A percentile compares a stretch with the other conserved stretches of the same genome.
Conservation (phyloP, 768 basidiomycete genomes). For the Boletus tylopilopsis region DNA sequence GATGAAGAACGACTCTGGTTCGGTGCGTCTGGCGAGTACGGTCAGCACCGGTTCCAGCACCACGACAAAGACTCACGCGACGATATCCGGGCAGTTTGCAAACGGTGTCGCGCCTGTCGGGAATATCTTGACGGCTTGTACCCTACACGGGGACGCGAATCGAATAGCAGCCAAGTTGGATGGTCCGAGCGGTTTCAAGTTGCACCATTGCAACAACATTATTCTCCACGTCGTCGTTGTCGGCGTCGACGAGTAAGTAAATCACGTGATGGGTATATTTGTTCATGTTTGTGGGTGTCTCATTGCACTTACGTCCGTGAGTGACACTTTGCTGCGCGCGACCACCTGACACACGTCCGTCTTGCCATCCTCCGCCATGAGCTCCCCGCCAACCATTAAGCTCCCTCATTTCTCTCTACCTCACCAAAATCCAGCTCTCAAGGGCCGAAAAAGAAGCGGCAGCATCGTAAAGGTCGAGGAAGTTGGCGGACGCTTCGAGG, state of each 20-base stretch:
- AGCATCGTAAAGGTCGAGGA: conserved; percentile 86
- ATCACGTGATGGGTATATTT: conserved; percentile 22
- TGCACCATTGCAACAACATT: conserved; percentile 68
- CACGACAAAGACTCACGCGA: conserved; percentile 47
- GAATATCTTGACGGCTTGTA: conserved; percentile 67
- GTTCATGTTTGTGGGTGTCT: conserved; percentile 7
- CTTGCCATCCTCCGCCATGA: conserved; percentile 34
- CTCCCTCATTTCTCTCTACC: conserved; percentile 44
- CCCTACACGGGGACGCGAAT: conserved; percentile 63
- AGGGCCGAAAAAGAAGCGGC: conserved; percentile 55
- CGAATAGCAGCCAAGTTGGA: conserved; percentile 65
- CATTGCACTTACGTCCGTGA: not conserved
- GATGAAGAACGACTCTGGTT: conserved; percentile 70
- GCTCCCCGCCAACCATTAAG: conserved; percentile 50
- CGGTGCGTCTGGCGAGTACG: conserved; percentile 48
- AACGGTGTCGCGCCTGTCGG: conserved; percentile 66
- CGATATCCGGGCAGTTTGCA: conserved; percentile 50
- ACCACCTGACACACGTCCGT: not conserved
- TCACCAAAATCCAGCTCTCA: conserved; percentile 30
- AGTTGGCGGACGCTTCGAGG: conserved; percentile 70
- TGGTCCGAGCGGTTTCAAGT: conserved; percentile 53
- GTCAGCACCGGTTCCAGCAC: not conserved
- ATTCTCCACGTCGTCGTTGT: not conserved
- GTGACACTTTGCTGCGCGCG: not conserved
- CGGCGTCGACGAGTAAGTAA: not conserved